These are phyloP conservation scores for Trichoderma virens DNA, from an alignment of 495 filamentous ascomycete genomes.

Conservation along the genomic window DNA sequence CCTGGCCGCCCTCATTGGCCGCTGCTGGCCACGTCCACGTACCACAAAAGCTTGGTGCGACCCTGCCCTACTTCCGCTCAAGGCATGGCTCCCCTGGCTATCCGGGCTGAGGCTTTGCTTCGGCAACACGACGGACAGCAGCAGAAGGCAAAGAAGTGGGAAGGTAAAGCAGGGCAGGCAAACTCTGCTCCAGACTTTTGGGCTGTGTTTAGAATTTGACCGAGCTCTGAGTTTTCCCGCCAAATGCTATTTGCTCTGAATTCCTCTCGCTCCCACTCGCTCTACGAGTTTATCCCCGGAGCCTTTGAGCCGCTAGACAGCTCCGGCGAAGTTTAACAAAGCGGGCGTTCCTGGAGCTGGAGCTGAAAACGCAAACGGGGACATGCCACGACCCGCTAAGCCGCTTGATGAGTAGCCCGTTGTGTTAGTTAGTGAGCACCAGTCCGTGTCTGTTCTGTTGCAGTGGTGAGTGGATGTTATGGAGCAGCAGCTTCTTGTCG, in stretches of 20 bases:
- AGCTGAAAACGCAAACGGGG: neutral
- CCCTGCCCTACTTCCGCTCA: neutral
- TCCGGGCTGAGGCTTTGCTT: neutral
- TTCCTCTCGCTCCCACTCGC: no score
- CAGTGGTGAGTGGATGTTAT: no score
- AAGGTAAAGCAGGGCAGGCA: no score
- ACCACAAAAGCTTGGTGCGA: neutral
- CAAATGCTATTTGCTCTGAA: no score
- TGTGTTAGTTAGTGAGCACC: no score
- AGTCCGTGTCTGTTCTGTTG: no score
- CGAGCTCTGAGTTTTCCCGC: no score
- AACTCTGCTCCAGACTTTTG: no score
- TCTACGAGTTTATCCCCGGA: no score
- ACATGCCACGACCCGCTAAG: neutral
- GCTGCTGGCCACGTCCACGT: neutral
- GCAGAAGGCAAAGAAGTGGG: no score
- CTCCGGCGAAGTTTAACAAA: neutral
- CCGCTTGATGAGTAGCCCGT: neutral
- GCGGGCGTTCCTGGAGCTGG: neutral
- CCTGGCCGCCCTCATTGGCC: neutral
- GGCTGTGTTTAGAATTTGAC: no score
- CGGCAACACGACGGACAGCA: neutral
- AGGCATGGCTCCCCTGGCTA: neutral
- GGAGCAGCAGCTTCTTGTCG: no score
- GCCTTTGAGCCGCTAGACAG: neutral